These are phyloP conservation scores for Haplosporangium sp. DNA, from an alignment of 371 early-diverging fungal genomes.

Conservation along the genomic window DNA sequence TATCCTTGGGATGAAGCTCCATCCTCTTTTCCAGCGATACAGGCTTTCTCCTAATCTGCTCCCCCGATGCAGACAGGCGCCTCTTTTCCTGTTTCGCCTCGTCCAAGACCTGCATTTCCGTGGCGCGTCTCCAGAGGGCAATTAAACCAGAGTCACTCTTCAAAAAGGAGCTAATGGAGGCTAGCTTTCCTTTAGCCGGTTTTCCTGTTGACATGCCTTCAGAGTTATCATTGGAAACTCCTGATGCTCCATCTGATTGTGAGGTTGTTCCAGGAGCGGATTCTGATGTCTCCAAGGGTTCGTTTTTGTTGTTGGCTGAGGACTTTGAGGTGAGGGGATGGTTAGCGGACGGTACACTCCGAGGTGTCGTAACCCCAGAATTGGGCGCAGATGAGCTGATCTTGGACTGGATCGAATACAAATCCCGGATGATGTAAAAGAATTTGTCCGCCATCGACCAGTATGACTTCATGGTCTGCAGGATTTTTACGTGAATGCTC, in stretches of 20 bases:
- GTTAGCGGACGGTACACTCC: too few species aligned
- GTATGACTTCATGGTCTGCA: conserved; percentile 63
- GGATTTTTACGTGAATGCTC: conserved; percentile 61
- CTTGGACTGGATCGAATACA: conserved; percentile 65
- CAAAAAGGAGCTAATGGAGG: conserved; percentile 49
- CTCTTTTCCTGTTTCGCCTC: conserved; percentile 40
- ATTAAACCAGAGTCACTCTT: conserved; percentile 51
- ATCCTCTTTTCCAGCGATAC: conserved; percentile 13
- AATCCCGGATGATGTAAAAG: conserved; percentile 70
- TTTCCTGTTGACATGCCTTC: neutral
- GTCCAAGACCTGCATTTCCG: conserved; percentile 51
- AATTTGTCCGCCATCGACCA: conserved; percentile 75
- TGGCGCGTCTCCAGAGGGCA: conserved; percentile 48
- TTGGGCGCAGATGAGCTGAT: conserved; percentile 38
- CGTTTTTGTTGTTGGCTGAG: too few species aligned
- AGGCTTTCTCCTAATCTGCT: conserved; percentile 2
- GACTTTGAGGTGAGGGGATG: too few species aligned
- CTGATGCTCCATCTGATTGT: neutral
- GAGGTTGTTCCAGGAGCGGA: too few species aligned
- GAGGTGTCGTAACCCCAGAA: neutral
- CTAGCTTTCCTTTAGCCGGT: conserved; percentile 18
- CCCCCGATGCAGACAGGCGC: conserved; percentile 31
- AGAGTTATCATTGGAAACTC: neutral
- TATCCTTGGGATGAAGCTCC: conserved; percentile 25
- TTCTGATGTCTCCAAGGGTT: too few species aligned